Percentiles rank a stretch among this genome's conserved stretches.
These are phyloP conservation scores for Corylus americana DNA, from an alignment of 306 rosid species.

Conservation along the genomic window DNA sequence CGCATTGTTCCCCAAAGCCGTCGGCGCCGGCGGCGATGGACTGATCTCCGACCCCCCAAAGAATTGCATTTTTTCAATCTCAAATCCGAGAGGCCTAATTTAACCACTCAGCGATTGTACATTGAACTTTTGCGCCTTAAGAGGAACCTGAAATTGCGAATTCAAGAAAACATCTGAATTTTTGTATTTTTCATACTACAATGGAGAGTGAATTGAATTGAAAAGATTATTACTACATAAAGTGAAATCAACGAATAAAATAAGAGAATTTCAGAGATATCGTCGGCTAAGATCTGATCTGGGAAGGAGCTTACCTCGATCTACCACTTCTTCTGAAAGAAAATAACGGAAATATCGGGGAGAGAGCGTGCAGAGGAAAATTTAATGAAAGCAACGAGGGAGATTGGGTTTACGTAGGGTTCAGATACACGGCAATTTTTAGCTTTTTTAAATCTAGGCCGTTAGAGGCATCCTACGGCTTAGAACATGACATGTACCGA, in stretches of 20 bases:
- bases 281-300: background rate
- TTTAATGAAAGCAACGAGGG: background rate
- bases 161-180: background rate
- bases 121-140: background rate
- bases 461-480: too few relatives aligned
- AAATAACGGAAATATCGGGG: background rate
- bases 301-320: background rate
- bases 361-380: background rate
- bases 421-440: too few relatives aligned
- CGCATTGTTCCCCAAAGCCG: conserved; percentile 85
- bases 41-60: conserved; percentile 93
- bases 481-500: too few relatives aligned
- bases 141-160: background rate
- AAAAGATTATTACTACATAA: background rate
- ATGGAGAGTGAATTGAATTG: background rate
- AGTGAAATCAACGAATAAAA: background rate
- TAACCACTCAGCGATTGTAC: too few relatives aligned
- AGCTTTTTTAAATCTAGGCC: too few relatives aligned
- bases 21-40: conserved; percentile 86
- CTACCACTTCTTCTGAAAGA: background rate
- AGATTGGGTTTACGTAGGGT: too few relatives aligned
- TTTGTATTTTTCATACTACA: background rate
- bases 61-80: conserved; percentile 70
- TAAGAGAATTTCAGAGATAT: background rate
- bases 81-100: background rate